Evolutionary conservation across 768 basidiomycete species (phyloP).

Genomic region (Lyophyllum decastes): DNA sequence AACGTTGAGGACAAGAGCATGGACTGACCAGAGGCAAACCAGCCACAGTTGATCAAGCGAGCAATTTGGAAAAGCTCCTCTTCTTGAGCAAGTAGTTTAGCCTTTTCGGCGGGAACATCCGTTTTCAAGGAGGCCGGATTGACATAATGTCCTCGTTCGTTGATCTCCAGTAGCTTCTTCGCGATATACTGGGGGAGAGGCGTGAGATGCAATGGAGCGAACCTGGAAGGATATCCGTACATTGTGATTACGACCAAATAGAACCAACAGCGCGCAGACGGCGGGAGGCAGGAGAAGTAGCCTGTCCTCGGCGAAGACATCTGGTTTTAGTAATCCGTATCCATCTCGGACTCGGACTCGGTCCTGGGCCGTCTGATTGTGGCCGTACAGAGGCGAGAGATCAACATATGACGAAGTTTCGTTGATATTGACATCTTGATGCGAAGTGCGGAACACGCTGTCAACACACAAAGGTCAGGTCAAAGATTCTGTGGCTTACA

Average conservation of each 20-base stretch:
- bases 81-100: slow-evolving; percentile 52
- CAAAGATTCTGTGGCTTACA: background rate
- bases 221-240: slow-evolving; percentile 39
- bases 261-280: slow-evolving; percentile 70
- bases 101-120: slow-evolving; percentile 32
- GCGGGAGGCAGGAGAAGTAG: slow-evolving; percentile 79
- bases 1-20: background rate
- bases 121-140: slow-evolving; percentile 52
- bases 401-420: slow-evolving; percentile 89
- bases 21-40: slow-evolving; percentile 63
- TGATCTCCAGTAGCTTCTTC: slow-evolving; percentile 73
- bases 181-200: slow-evolving; percentile 66
- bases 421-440: slow-evolving; percentile 67
- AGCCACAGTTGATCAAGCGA: slow-evolving; percentile 74
- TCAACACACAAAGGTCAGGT: background rate
- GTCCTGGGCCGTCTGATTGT: slow-evolving; percentile 61
- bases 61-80: slow-evolving; percentile 86
- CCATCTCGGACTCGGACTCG: slow-evolving; percentile 61
- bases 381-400: slow-evolving; percentile 80
- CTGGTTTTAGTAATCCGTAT: slow-evolving; percentile 65
- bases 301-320: slow-evolving; percentile 79
- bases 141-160: slow-evolving; percentile 66
- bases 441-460: slow-evolving; percentile 84
- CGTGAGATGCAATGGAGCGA: background rate
- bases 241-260: slow-evolving; percentile 92